Base-by-base conservation (phyloP, 1,284 basidiomycete genomes). In the Ustilago curta region DNA sequence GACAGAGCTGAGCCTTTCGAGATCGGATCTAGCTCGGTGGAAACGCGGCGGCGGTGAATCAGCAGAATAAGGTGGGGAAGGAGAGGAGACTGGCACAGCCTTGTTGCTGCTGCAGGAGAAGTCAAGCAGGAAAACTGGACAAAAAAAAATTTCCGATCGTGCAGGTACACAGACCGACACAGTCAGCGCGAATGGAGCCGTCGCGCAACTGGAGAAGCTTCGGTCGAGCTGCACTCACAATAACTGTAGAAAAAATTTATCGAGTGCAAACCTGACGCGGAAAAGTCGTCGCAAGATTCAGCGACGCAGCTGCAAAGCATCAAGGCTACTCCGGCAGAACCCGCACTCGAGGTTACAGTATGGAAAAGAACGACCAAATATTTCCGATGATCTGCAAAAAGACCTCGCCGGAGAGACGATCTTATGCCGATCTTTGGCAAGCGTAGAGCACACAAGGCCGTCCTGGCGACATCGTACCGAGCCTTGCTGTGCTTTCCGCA, bases 21-120 rank as follows among this genome's bases (percentile, higher is more conserved):
- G 16, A 29, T 47, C 45, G 45, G 45, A 27, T 47, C 45, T n/a
- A 47, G 45, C 45, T 47, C 45, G 45, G 45, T 47, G 45, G 12
- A 29, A 18, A 47, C 31, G 31, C 31, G 31, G 31, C 8, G 31
- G 31, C 31, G 31, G 31, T 32, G 31, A 32, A 32, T 32, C 6
- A 32, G 31, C 31, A 8, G 31, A 32, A 9, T 32, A 9, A 32
- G 31, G 31, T 4, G 31, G 31, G 31, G 31, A 32, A 27, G 27
- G 31, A 32, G 31, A 32, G 31, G 31, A 32, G 31, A 12, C 27
- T 7, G 12, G 31, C 31, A 32, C 31, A 4, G 31, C 31, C 31
- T 32, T 32, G 8, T 12, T 32, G 31, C 31, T 32, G 31, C 31
- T 32, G 31, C 31, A 32, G 31, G 31, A 32, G 9, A 32, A 8